Percentiles rank a stretch among this genome's conserved stretches.
Conservation (phyloP, 345 rosid genomes). For the Diplotaxis tenuifolia region DNA sequence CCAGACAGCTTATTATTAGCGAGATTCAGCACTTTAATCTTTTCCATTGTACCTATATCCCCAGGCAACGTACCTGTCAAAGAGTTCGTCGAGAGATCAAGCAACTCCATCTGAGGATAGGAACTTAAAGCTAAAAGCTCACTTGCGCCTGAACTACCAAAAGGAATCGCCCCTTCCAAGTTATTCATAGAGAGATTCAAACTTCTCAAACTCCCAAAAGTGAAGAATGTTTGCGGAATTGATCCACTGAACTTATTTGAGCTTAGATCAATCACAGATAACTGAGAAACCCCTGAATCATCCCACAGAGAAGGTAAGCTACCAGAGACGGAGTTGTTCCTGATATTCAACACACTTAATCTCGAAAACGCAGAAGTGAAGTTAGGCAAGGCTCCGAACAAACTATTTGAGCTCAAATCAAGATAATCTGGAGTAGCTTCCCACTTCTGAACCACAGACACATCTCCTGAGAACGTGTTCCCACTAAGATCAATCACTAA, state of each 20-base stretch:
- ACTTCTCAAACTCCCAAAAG: conserved; percentile 51
- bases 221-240: conserved; percentile 61
- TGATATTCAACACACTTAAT: conserved; percentile 53
- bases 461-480: conserved; percentile 62
- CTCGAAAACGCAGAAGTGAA: conserved; percentile 52
- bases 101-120: conserved; percentile 61
- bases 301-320: conserved; percentile 58
- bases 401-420: conserved; percentile 80
- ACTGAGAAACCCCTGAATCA: conserved; percentile 36
- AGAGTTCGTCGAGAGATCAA: conserved; percentile 84
- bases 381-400: conserved; percentile 72
- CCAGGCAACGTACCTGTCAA: conserved; percentile 62
- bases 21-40: conserved; percentile 58
- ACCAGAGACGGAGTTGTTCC: conserved; percentile 68
- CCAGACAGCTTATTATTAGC: conserved; percentile 70
- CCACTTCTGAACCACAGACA: conserved; percentile 64
- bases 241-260: conserved; percentile 60
- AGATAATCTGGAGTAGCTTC: conserved; percentile 59
- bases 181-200: conserved; percentile 82
- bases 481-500: conserved; percentile 63
- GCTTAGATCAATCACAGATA: conserved; percentile 74
- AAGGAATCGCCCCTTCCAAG: conserved; percentile 66
- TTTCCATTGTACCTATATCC: conserved; percentile 59
- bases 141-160: conserved; percentile 53
- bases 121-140: conserved; percentile 51